Evolutionary conservation across 495 filamentous ascomycete genomes (phyloP).

Genomic region (Lasiosphaeria ovina): DNA sequence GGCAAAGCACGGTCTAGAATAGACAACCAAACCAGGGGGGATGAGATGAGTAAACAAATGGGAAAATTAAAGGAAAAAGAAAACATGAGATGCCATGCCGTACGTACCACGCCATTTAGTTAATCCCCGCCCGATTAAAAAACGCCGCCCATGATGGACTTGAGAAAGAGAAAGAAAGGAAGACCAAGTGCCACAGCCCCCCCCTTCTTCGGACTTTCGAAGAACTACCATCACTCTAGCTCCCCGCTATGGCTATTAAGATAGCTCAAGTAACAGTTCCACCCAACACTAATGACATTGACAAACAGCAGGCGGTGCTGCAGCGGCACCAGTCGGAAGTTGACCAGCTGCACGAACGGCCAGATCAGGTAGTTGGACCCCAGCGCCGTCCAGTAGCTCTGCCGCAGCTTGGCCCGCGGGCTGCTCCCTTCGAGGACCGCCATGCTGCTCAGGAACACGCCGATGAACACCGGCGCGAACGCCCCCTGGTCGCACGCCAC

Average conservation of each 20-base stretch:
- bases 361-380: slow-evolving; percentile 88
- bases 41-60: too few relatives aligned
- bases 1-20: not conserved
- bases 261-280: slow-evolving; percentile 94
- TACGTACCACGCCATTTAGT: too few relatives aligned
- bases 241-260: slow-evolving; percentile 57
- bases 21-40: too few relatives aligned
- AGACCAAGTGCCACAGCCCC: not conserved
- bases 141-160: too few relatives aligned
- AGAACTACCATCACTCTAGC: not conserved
- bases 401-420: slow-evolving; percentile 67
- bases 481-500: slow-evolving; percentile 82
- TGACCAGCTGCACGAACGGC: slow-evolving; percentile 86
- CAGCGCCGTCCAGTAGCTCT: slow-evolving; percentile 66
- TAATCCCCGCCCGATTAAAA: too few relatives aligned
- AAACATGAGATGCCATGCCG: too few relatives aligned
- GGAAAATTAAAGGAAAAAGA: too few relatives aligned
- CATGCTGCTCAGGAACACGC: slow-evolving; percentile 81
- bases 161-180: too few relatives aligned
- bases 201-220: not conserved
- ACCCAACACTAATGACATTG: slow-evolving; percentile 78
- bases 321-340: slow-evolving; percentile 88
- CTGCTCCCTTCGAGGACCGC: slow-evolving; percentile 78
- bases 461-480: slow-evolving; percentile 80
- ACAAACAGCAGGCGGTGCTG: slow-evolving; percentile 85